Evolutionary conservation across 352 stramenopile genomes (phyloP).

Genomic region (Pythium graminicola): DNA sequence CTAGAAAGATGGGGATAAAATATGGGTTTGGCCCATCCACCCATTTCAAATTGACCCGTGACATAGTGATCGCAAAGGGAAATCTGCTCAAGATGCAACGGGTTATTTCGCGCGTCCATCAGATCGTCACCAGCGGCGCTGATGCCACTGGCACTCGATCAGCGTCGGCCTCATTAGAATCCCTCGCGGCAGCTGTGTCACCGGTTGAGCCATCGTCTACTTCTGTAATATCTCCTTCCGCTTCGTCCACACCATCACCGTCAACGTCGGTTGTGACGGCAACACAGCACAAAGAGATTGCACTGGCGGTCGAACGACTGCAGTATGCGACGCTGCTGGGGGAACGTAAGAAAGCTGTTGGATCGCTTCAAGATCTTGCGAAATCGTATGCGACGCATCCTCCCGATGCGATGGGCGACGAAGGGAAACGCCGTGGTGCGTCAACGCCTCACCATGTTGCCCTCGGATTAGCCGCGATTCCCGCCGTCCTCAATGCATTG

Average conservation of each 20-base stretch:
- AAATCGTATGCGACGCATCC: slow-evolving; percentile 2
- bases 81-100: slow-evolving; percentile 46
- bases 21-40: too few species aligned
- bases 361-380: slow-evolving; percentile 40
- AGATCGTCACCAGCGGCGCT: slow-evolving; percentile 43
- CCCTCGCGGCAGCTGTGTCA: slow-evolving; percentile 1
- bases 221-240: neutral
- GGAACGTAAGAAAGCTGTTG: slow-evolving; percentile 61
- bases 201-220: neutral
- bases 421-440: neutral
- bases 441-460: slow-evolving; percentile 31
- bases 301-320: slow-evolving; percentile 47
- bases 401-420: neutral
- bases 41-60: neutral
- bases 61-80: neutral
- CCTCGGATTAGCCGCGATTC: slow-evolving; percentile 37
- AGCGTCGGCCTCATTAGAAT: slow-evolving; percentile 1
- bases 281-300: slow-evolving; percentile 38
- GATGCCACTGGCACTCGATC: neutral
- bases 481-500: slow-evolving; percentile 49
- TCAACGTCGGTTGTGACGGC: slow-evolving; percentile 4
- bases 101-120: slow-evolving; percentile 64
- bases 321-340: slow-evolving; percentile 70
- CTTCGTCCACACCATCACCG: neutral
- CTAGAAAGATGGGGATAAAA: too few species aligned